Conservation (phyloP, 768 basidiomycete genomes). For the Daedaleopsis nitida region DNA sequence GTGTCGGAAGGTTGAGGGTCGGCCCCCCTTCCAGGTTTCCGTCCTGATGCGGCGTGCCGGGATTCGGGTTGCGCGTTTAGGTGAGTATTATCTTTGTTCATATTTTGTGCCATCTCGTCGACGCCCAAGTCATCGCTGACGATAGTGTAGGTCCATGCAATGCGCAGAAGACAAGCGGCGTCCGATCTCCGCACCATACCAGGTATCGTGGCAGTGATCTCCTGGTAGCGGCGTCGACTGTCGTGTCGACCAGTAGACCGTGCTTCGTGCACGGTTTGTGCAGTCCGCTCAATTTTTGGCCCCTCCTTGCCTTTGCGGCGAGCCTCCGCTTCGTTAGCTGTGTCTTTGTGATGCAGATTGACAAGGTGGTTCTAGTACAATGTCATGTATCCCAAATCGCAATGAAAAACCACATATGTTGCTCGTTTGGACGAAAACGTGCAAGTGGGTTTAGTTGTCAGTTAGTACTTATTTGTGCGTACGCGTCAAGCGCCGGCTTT, state of each 20-base stretch:
- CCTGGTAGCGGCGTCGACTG: not conserved
- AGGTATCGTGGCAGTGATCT: not conserved
- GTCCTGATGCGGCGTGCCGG: not conserved
- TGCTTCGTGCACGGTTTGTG: slow-evolving; percentile 1
- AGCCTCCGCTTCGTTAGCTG: slow-evolving; percentile 17
- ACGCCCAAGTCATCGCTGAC: too few species aligned
- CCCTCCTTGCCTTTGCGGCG: slow-evolving; percentile 36
- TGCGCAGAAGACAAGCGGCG: not conserved
- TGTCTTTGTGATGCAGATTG: slow-evolving; percentile 15
- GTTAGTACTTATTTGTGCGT: too few species aligned
- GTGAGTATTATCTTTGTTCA: not conserved
- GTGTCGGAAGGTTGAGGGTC: not conserved
- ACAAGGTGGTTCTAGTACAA: not conserved
- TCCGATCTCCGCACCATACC: not conserved
- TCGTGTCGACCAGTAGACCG: not conserved
- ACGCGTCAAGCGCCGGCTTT: too few species aligned
- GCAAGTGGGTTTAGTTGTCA: too few species aligned
- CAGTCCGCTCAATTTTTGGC: slow-evolving; percentile 37
- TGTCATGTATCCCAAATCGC: not conserved
- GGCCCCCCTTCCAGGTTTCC: not conserved
- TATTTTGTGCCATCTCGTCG: not conserved
- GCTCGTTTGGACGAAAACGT: not conserved
- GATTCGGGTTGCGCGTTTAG: not conserved
- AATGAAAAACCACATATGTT: not conserved
- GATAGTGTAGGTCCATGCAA: not conserved